phyloP scores from a whole-genome alignment of 73 alveolate species.

The Vitrella brassicaformis region DNA sequence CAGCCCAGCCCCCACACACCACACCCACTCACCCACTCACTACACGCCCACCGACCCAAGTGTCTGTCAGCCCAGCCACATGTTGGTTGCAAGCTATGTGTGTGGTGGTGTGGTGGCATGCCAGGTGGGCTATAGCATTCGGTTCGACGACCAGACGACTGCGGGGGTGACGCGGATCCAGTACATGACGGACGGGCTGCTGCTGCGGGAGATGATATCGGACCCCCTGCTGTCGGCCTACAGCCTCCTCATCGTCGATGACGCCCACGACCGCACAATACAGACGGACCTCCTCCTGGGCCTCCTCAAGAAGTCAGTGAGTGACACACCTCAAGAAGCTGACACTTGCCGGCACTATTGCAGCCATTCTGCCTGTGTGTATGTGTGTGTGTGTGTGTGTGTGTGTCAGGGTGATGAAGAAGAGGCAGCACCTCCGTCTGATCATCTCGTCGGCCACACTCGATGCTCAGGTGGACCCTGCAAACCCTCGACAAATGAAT shows the following conservation, averaged over 20 bases:
- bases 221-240: constrained; percentile 65
- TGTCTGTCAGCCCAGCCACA: too few species aligned
- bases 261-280: constrained; percentile 88
- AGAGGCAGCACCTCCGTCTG: constrained; percentile 65
- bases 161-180: constrained; percentile 57
- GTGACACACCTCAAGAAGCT: not conserved
- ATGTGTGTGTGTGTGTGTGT: too few species aligned
- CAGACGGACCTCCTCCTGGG: constrained; percentile 87
- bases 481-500: constrained; percentile 33
- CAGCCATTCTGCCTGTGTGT: not conserved
- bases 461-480: constrained; percentile 36
- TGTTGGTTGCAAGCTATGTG: too few species aligned
- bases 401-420: constrained; percentile 44
- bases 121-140: constrained; percentile 66
- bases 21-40: too few species aligned
- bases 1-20: too few species aligned
- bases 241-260: constrained; percentile 78
- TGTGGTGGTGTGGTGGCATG: too few species aligned
- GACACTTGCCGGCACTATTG: too few species aligned
- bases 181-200: constrained; percentile 86
- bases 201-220: constrained; percentile 81
- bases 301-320: constrained; percentile 57
- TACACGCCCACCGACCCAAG: too few species aligned
- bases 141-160: constrained; percentile 70
- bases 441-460: constrained; percentile 52